Evolutionary conservation across 129 eudicot species (phyloP).

Genomic region (carrot (Daucus carota)): DNA sequence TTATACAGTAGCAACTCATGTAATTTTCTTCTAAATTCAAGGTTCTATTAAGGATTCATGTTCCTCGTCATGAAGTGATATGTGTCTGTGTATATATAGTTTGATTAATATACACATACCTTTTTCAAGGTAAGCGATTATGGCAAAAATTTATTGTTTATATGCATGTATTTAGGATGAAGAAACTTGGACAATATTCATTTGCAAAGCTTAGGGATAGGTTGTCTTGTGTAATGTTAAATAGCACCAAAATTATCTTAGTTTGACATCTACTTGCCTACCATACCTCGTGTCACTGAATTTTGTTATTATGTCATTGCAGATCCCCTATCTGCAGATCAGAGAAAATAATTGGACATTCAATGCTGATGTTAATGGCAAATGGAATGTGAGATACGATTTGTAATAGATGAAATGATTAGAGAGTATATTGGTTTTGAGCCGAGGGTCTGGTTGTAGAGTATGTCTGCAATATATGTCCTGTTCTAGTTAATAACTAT

Average conservation of each 20-base stretch:
- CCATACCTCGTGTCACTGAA: not conserved
- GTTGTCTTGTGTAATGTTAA: not conserved
- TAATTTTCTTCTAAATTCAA: not conserved
- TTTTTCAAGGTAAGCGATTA: not conserved
- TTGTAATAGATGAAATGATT: conserved; percentile 32
- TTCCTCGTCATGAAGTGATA: too few species aligned
- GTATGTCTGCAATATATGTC: not conserved
- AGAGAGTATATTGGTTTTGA: conserved; percentile 4
- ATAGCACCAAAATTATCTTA: not conserved
- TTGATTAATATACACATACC: not conserved
- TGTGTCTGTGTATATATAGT: not conserved
- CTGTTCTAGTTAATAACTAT: conserved; percentile 19
- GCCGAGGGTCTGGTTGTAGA: conserved; percentile 18
- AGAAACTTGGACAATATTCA: not conserved
- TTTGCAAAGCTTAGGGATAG: not conserved
- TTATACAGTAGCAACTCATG: not conserved
- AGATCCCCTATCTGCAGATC: conserved; percentile 76
- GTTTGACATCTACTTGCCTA: not conserved
- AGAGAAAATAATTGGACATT: conserved; percentile 93
- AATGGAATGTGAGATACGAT: conserved; percentile 84
- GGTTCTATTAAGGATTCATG: not conserved
- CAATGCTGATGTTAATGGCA: conserved; percentile 58
- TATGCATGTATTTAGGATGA: not conserved
- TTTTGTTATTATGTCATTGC: conserved; percentile 13
- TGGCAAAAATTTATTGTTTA: not conserved